Evolutionary conservation across 2,329 filamentous ascomycete species (phyloP).

Genomic region (Penicillium sp.): DNA sequence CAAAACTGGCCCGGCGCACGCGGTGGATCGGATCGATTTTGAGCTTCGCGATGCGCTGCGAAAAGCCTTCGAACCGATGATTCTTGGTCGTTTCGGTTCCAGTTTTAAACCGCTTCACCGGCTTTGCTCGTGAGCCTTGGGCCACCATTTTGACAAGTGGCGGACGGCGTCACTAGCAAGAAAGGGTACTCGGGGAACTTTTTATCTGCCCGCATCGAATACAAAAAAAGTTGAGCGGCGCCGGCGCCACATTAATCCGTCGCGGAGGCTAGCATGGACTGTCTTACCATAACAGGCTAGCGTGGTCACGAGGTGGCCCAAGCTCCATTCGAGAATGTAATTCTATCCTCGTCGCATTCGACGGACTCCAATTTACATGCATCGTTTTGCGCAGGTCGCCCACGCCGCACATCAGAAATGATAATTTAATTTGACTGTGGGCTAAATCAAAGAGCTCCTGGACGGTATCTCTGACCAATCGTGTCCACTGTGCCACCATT

Average conservation of each 20-base stretch:
- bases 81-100: constrained; percentile 71
- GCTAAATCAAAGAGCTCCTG: no score
- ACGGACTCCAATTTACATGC: background rate
- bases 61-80: constrained; percentile 88
- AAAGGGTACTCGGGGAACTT: constrained; percentile 17
- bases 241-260: constrained; percentile 30
- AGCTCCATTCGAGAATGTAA: constrained; percentile 24
- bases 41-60: constrained; percentile 79
- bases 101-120: constrained; percentile 60
- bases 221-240: constrained; percentile 38
- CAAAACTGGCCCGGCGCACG: constrained; percentile 74
- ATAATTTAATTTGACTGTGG: background rate
- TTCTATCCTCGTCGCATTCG: constrained; percentile 7
- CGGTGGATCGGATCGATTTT: constrained; percentile 90
- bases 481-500: background rate
- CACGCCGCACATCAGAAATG: background rate
- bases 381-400: background rate
- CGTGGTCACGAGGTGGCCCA: constrained; percentile 30
- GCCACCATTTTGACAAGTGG: constrained; percentile 37
- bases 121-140: constrained; percentile 63
- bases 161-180: constrained; percentile 25
- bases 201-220: constrained; percentile 22
- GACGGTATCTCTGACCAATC: no score
- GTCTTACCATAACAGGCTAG: constrained; percentile 10
- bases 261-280: constrained; percentile 20